Evolutionary conservation across 148 eudicot genomes (phyloP), one percentile per base, ranked within the genome.

Genomic region (Euryodendron excelsum): DNA sequence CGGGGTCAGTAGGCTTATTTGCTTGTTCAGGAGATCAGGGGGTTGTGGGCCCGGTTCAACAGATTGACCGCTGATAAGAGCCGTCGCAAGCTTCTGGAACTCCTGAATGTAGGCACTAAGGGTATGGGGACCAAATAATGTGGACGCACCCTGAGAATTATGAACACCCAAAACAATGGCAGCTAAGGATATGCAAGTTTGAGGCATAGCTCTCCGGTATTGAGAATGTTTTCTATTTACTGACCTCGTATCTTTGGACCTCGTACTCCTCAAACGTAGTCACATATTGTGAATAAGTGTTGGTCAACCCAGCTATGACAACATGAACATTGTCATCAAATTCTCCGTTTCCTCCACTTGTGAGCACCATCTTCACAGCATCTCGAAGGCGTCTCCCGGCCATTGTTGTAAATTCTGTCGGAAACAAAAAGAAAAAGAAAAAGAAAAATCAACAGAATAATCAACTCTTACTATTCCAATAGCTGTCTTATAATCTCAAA

Each of bases 331-430:
- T 87, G 27, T 74, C 80, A 21, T 83, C 85, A 41, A 90, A 93
- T 74, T 86, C 90, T 77, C 82, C 85, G 77, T 74, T 44, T 58
- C n/a, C n/a, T n/a, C 83, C 85, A 79, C 84, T 88, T 1, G 76
- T 85, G 23, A 94, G 91, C 37, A 86, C 92, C 5, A 78, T 75
- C 84, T 70, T 88, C 59, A 95, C 91, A 75, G 99, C 99, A 87
- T 95, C 99, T 72, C 99, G 90, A 31, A 95, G 94, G 72, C 99
- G 92, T 84, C 99, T 90, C 69, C 99, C 99, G 72, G 99, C 94
- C 99, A 95, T 95, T 69, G 99, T 93, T 67, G 99, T 91, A 89
- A 93, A 93, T 80, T 93, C 98, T 93, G 80, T 73, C 30, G 67
- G 5, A 20, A 60, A 80, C 27, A 69, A 33, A 74, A 37, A 61